Conservation (phyloP, 305 asterid species). For the Solanum aculeatissimum region DNA sequence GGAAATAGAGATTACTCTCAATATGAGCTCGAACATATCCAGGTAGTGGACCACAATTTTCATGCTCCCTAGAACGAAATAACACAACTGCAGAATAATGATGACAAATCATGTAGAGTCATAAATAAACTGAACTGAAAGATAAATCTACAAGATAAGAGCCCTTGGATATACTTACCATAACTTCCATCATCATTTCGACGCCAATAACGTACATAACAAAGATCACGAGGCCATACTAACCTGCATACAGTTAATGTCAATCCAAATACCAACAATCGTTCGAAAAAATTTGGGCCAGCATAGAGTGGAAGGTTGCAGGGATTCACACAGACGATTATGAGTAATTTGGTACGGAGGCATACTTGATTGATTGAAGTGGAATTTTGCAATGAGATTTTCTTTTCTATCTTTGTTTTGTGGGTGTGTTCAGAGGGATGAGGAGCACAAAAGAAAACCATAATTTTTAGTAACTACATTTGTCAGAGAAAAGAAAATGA, state of each 20-base stretch:
- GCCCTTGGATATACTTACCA: slow-evolving; percentile 38
- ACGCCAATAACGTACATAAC: slow-evolving; percentile 99
- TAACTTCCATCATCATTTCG: slow-evolving; percentile 99
- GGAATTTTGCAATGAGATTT: neutral
- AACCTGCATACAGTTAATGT: slow-evolving; percentile 35
- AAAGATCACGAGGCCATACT: slow-evolving; percentile 98
- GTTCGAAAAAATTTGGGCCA: neutral
- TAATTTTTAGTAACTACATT: neutral
- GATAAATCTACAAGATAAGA: neutral
- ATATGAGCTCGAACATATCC: slow-evolving; percentile 95
- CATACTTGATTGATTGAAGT: neutral
- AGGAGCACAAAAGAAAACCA: neutral
- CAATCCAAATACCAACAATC: neutral
- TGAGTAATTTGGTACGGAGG: neutral
- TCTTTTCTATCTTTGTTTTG: neutral
- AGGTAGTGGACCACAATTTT: slow-evolving; percentile 90
- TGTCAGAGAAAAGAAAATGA: neutral
- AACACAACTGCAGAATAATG: slow-evolving; percentile 71
- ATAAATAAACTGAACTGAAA: neutral
- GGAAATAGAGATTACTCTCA: slow-evolving; percentile 57
- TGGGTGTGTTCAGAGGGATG: neutral
- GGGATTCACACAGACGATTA: neutral
- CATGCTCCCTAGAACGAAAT: slow-evolving; percentile 96
- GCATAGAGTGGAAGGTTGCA: neutral
- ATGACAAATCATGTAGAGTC: slow-evolving; percentile 4